These are phyloP conservation scores for Monosporascus sp. DNA, from an alignment of 2,329 filamentous ascomycete genomes.

Conservation along the genomic window DNA sequence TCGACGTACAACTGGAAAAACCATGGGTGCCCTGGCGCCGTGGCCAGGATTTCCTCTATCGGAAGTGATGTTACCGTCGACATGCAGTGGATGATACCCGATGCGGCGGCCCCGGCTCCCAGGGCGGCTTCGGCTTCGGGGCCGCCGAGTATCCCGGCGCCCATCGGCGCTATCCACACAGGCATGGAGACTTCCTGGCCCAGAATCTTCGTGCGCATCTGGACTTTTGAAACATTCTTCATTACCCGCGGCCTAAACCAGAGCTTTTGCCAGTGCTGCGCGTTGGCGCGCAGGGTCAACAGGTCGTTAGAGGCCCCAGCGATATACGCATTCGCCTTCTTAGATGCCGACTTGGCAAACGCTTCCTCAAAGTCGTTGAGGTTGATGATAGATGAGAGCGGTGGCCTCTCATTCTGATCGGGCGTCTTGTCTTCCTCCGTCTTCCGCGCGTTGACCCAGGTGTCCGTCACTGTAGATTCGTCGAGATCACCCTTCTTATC, in stretches of 20 bases:
- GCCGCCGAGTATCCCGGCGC: slow-evolving; percentile 5
- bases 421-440: background rate
- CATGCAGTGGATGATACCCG: slow-evolving; percentile 6
- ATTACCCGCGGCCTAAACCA: slow-evolving; percentile 6
- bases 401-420: background rate
- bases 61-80: slow-evolving; percentile 6
- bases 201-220: slow-evolving; percentile 2
- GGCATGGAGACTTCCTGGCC: slow-evolving; percentile 4
- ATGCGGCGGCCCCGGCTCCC: slow-evolving; percentile 1
- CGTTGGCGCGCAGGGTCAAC: slow-evolving; percentile 3
- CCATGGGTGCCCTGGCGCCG: slow-evolving; percentile 2
- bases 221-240: slow-evolving; percentile 1
- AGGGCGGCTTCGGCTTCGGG: slow-evolving; percentile 5
- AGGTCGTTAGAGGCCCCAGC: slow-evolving; percentile 2
- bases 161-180: slow-evolving; percentile 7
- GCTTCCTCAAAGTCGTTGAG: slow-evolving; percentile 8
- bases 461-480: background rate
- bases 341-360: slow-evolving; percentile 2
- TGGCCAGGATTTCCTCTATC: background rate
- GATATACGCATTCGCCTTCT: slow-evolving; percentile 5
- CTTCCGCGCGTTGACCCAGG: background rate
- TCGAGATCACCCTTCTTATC: background rate
- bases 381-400: slow-evolving; percentile 5
- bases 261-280: slow-evolving; percentile 1
- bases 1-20: slow-evolving; percentile 11